These are phyloP conservation scores for Physcomitrium patens DNA, from an alignment of 225 moss, liverwort and hornwort genomes.

Conservation along the genomic window DNA sequence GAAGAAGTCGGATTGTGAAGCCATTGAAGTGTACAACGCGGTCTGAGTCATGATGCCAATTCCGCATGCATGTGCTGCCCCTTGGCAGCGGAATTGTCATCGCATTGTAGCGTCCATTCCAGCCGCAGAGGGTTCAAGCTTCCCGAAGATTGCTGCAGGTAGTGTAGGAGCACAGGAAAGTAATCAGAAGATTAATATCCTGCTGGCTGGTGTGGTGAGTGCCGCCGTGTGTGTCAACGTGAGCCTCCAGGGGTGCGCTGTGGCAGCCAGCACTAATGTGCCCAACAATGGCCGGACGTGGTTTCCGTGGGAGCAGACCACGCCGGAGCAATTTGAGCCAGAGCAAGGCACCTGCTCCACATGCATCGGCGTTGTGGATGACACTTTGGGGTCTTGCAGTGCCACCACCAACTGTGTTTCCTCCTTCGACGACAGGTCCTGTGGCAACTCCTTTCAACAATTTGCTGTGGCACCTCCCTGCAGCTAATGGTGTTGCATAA, in stretches of 20 bases:
- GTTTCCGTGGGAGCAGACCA: constrained; percentile 54
- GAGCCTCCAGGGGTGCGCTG: constrained; percentile 37
- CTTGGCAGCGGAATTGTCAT: constrained; percentile 32
- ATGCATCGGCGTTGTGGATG: constrained; percentile 93
- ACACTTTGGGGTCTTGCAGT: constrained; percentile 84
- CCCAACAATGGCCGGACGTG: neutral
- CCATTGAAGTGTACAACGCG: neutral
- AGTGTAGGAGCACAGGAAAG: neutral
- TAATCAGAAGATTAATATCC: constrained; percentile 21
- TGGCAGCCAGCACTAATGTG: constrained; percentile 16
- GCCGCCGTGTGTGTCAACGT: constrained; percentile 32
- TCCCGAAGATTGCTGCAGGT: neutral
- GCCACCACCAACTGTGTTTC: constrained; percentile 79
- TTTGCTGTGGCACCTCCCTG: neutral
- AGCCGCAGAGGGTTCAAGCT: constrained; percentile 7
- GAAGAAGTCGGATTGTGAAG: constrained; percentile 7
- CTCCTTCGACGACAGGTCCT: constrained; percentile 88
- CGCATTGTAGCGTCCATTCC: constrained; percentile 4
- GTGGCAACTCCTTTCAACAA: neutral
- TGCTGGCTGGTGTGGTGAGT: constrained; percentile 32
- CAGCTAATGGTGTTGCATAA: neutral
- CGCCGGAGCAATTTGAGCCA: constrained; percentile 55
- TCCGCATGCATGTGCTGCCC: constrained; percentile 29
- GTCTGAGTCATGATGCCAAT: constrained; percentile 29
- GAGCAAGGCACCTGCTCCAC: constrained; percentile 78